Evolutionary conservation across 192 early-diverging fungal genomes (phyloP).

Genomic region (Coemansia sp.): DNA sequence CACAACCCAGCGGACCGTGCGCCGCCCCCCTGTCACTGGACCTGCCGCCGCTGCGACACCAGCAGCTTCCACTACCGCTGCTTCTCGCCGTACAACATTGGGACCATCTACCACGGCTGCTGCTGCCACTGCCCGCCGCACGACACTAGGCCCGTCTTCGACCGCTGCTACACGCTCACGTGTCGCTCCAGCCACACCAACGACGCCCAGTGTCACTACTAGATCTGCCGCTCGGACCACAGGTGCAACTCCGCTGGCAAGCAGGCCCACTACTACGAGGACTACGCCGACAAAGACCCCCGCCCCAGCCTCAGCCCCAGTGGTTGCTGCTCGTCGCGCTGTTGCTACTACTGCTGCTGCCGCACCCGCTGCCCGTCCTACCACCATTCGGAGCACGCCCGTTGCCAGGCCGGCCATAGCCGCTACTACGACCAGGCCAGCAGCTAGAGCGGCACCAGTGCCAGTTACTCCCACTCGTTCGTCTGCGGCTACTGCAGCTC

Average conservation of each 20-base stretch:
- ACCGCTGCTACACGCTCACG: not conserved
- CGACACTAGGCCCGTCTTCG: conserved; percentile 19
- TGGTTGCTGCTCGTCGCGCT: not conserved
- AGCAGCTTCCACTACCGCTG: not conserved
- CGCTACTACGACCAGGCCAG: not conserved
- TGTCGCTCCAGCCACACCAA: conserved; percentile 14
- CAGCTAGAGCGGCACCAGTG: not conserved
- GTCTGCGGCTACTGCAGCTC: not conserved
- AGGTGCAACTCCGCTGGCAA: not conserved
- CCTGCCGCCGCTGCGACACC: not conserved
- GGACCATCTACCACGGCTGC: conserved; percentile 8
- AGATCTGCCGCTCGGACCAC: conserved; percentile 1
- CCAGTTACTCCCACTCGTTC: conserved; percentile 3
- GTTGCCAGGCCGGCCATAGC: not conserved
- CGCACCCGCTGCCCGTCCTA: not conserved
- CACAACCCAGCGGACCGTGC: conserved; percentile 21
- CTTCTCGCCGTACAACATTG: conserved; percentile 23
- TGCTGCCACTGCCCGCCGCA: conserved; percentile 12
- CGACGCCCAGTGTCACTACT: conserved; percentile 8
- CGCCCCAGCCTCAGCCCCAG: not conserved
- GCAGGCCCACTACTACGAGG: not conserved
- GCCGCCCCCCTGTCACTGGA: conserved; percentile 15
- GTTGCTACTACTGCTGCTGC: not conserved
- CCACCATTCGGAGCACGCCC: not conserved
- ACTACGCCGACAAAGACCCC: not conserved